Conservation (phyloP, 164 flowering plant species). For the Saururus chinensis region DNA sequence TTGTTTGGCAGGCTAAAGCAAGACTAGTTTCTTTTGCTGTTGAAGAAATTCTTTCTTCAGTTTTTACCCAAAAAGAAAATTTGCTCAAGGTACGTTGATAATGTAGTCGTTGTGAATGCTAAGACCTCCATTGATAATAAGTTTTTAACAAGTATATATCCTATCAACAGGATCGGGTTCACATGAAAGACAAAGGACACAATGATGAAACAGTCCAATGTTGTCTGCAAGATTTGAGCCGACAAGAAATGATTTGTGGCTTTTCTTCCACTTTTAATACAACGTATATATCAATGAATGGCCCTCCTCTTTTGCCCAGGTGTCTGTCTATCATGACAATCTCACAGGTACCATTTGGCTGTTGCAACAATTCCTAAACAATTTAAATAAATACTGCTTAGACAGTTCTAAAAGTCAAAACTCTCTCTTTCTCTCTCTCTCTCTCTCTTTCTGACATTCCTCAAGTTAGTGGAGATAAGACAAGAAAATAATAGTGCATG, state of each 20-base stretch:
- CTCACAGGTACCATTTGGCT: slow-evolving; percentile 18
- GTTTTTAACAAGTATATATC: too few relatives aligned
- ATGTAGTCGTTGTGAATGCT: neutral
- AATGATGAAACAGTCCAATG: too few relatives aligned
- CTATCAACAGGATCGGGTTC: neutral
- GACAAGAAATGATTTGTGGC: slow-evolving; percentile 17
- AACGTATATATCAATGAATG: slow-evolving; percentile 10
- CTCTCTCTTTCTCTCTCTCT: too few relatives aligned
- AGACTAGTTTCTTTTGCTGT: slow-evolving; percentile 16
- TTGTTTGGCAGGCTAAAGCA: slow-evolving; percentile 16
- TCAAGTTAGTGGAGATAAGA: too few relatives aligned
- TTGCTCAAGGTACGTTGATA: slow-evolving; percentile 7
- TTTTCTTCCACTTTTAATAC: slow-evolving; percentile 11
- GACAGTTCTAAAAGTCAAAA: too few relatives aligned
- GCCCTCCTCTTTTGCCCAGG: slow-evolving; percentile 11
- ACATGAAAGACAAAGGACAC: neutral
- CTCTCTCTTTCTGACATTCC: too few relatives aligned
- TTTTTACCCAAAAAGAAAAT: slow-evolving; percentile 6
- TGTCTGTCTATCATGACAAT: slow-evolving; percentile 15
- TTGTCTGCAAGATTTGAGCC: slow-evolving; percentile 10
- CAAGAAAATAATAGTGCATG: too few relatives aligned
- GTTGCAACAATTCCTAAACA: too few relatives aligned
- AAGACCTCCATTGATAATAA: neutral
- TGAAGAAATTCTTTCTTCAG: slow-evolving; percentile 12
- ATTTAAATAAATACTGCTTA: too few relatives aligned